A percentile compares a stretch with the other conserved stretches of the same genome.
Evolutionary conservation across 73 alveolate species (phyloP).

Genomic region (Tetrahymena borealis): DNA sequence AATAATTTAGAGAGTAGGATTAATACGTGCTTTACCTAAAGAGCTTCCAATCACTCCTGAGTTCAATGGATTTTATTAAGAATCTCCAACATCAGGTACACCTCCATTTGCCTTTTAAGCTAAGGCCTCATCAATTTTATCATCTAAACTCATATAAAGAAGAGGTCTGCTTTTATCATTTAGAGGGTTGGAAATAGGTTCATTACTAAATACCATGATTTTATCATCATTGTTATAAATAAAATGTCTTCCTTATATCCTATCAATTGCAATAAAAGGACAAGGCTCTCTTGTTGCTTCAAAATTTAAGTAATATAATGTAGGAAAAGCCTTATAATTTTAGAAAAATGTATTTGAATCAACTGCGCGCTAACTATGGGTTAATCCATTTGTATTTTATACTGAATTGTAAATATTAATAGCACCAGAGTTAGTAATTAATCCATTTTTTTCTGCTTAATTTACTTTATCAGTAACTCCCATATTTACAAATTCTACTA

Average conservation of each 20-base stretch:
- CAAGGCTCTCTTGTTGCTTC: not conserved
- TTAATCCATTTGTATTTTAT: not conserved
- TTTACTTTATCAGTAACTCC: not conserved
- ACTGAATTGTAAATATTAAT: not conserved
- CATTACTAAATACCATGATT: not conserved
- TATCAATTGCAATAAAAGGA: not conserved
- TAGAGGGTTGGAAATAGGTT: not conserved
- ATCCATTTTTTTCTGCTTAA: not conserved
- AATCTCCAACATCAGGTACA: not conserved
- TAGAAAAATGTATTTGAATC: not conserved
- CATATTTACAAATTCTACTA: not conserved
- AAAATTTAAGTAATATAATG: not conserved
- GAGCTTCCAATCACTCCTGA: not conserved
- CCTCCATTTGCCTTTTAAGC: not conserved
- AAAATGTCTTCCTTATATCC: not conserved
- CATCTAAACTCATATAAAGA: not conserved
- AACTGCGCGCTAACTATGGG: not conserved
- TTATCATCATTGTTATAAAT: not conserved
- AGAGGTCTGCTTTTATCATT: not conserved
- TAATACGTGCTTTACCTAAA: not conserved
- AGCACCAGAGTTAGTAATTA: not conserved
- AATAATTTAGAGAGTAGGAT: not conserved
- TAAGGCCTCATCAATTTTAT: not conserved
- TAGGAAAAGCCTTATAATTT: not conserved
- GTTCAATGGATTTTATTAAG: not conserved